Conservation (phyloP, 441 rosid genomes). For the Erodium moschatum region DNA sequence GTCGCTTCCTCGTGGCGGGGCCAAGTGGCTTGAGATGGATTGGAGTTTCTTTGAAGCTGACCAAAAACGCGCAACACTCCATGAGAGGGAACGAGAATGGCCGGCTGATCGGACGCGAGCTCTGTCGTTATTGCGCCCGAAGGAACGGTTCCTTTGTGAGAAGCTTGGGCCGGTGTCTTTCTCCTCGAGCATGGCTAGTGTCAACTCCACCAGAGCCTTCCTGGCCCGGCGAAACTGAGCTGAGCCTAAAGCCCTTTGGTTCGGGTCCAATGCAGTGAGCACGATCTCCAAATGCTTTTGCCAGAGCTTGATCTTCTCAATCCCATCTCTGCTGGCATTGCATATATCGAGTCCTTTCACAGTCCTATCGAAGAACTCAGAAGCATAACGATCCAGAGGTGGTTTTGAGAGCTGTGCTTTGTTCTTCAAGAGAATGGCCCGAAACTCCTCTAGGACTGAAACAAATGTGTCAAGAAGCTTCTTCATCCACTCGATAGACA, state of each 20-base stretch:
- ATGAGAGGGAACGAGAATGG: constrained; percentile 36
- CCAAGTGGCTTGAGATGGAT: constrained; percentile 26
- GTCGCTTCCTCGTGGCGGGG: constrained; percentile 30
- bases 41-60: constrained; percentile 40
- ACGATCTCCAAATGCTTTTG: constrained; percentile 40
- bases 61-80: constrained; percentile 42
- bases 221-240: constrained; percentile 36
- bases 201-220: constrained; percentile 36
- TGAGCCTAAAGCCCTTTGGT: constrained; percentile 25
- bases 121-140: constrained; percentile 24
- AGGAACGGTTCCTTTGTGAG: constrained; percentile 32
- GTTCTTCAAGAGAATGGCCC: constrained; percentile 28
- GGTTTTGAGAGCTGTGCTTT: constrained; percentile 21
- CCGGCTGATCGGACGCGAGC: constrained; percentile 18
- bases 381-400: constrained; percentile 26
- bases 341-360: constrained; percentile 37
- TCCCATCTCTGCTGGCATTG: constrained; percentile 39
- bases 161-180: constrained; percentile 28
- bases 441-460: constrained; percentile 31
- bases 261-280: constrained; percentile 26
- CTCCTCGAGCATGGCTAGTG: constrained; percentile 38
- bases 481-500: constrained; percentile 30
- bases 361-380: constrained; percentile 32
- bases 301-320: constrained; percentile 35
- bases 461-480: constrained; percentile 35